phyloP scores from a whole-genome alignment of 331 rosid species.

The Pyracantha coccinea region DNA sequence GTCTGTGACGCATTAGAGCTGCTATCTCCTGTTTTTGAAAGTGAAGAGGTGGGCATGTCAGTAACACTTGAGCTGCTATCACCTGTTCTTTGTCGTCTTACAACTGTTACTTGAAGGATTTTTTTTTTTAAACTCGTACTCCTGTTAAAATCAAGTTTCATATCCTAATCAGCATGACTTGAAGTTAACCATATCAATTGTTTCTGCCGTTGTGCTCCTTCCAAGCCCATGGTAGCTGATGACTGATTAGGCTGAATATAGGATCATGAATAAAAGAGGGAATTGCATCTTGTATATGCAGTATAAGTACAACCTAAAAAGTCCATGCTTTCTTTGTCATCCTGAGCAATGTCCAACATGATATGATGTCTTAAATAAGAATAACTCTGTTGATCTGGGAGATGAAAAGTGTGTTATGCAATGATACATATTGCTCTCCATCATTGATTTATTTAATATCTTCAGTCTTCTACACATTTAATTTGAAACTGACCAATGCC shows the following conservation, averaged over 20 bases:
- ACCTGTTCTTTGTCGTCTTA: background rate
- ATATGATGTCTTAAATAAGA: background rate
- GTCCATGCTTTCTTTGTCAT: background rate
- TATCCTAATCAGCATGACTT: background rate
- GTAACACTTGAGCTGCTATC: constrained; percentile 1
- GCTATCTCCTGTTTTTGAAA: constrained; percentile 90
- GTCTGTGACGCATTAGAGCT: constrained; percentile 93
- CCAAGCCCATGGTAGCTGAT: background rate
- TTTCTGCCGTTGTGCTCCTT: background rate
- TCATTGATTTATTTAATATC: background rate
- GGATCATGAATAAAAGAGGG: background rate
- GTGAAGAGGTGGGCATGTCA: constrained; percentile 71
- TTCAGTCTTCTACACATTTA: background rate
- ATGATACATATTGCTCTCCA: background rate
- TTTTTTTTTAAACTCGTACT: background rate
- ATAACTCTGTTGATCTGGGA: background rate
- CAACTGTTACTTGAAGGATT: background rate
- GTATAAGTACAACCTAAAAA: background rate
- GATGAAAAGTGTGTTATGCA: background rate
- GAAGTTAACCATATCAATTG: background rate
- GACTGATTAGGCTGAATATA: background rate
- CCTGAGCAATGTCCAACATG: background rate
- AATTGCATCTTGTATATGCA: background rate
- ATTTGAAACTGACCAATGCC: constrained; percentile 10
- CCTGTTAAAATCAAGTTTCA: background rate